Evolutionary conservation across 257 asterid genomes (phyloP), one percentile per base, ranked within the genome.

Genomic region (Plectranthus barbatus): DNA sequence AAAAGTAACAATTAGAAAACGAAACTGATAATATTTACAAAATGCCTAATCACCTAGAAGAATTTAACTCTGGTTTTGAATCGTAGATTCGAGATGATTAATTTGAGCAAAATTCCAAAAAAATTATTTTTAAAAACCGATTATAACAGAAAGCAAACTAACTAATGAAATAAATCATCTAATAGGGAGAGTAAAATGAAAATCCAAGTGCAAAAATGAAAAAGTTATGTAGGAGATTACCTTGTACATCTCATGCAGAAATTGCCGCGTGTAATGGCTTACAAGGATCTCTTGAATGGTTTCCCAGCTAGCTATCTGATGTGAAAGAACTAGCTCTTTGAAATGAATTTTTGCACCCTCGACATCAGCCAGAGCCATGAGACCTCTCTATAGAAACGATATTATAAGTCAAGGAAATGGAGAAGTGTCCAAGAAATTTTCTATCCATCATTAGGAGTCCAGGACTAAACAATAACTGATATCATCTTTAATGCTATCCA

Each of bases 301-400:
- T 69, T 84, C 97, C 97, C 90, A 89, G 84, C 99, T 89, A 71
- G 96, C 95, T 67, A 92, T 82, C 76, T 92, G 97, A 75, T 92
- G 96, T 18, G 97, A 83, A 76, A 86, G 86, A 71, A 79, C 70
- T 36, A 92, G 73, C 64, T 82, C 94, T 62, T 79, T 92, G 79
- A 92, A 89, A 74, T 86, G 83, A 64, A 92, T 86, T 74, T 92
- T 81, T 39, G 96, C 99, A 56, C 99, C 97, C 86, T 92, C 99
- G 7, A 92, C 94, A 77, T 92, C 97, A 57, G 99, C 99, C 75
- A 92, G 91, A 60, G 99, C 96, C 95, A 89, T 86, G 61, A 92
- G 90, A 70, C 97, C 99, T 72, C 96, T 86, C 98, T 92, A 75
- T 65, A 72, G 46, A 59, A 75, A 66, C 40, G 66, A 71, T 65